Evolutionary conservation across 306 rosid genomes (phyloP), one percentile per base, ranked within the genome.

Genomic region (Cucumis hystrix): DNA sequence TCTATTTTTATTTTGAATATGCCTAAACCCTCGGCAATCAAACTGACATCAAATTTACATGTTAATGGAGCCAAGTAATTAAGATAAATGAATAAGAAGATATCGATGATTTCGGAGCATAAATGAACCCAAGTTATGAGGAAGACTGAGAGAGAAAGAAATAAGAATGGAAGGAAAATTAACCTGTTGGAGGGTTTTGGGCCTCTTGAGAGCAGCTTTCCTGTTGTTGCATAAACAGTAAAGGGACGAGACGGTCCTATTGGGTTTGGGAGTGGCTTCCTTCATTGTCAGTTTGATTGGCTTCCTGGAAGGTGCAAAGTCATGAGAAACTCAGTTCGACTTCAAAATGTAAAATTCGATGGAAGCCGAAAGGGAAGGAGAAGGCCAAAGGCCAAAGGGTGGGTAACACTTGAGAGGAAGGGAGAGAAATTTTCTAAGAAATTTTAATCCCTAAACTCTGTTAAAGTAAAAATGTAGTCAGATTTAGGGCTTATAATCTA

Each of bases 101-200:
- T 61, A 4, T 61, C 40, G 40, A 61, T 12, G 20, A 37, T 25
- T 60, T 23, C 18, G 10, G 37, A 60, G 8, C 39, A 25, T 60
- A 25, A n/a, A 12, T 11, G 12, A 25, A 60, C 37, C 3, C 65
- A 59, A 23, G 35, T 59, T 59, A 59, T 1, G 33, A 11, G 6
- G 66, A 43, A 10, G 4, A 16, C 10, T 45, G 10, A 45, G 8
- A 21, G 75, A 43, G 75, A 70, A 70, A 70, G 33, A 45, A 43
- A 14, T 43, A 20, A 47, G n/a, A 20, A 71, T 15, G 37, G 58
- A 49, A 74, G 33, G 12, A 7, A 35, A 49, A 33, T 10, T 14
- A 61, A 89, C 91, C 93, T 90, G 96, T 25, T 94, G 77, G 6
- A 87, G 88, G 80, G 97, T 91, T 87, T 94, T 91, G 7, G 98